Base-by-base conservation (phyloP, 2,329 filamentous ascomycete genomes). In the Pseudopithomyces chartarum region DNA sequence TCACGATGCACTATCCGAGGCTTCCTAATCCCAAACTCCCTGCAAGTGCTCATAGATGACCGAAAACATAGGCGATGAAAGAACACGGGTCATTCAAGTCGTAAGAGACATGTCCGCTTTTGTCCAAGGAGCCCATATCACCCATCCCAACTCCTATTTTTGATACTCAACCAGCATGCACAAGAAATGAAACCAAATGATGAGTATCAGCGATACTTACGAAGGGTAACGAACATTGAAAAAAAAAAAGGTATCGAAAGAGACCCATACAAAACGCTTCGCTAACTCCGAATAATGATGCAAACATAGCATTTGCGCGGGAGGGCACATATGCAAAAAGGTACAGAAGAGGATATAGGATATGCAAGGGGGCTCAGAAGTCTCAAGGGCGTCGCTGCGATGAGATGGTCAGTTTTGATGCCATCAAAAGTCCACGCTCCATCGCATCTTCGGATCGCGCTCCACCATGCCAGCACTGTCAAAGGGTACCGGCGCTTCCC, bases 361-460 rank as follows among this genome's bases (percentile, higher is more conserved):
- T 34, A 47, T 55, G 36, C 45, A 54, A 42, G 33, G 5, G 17
- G 20, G 8, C 6, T 8, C 29, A n/a, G 29, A 23, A 53, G 39
- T 26, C 7, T 6, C 36, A 22, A n/a, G 12, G 20, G 5, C 7
- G 22, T 22, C 8, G 10, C 13, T 12, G 22, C n/a, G 22, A 22
- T 22, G 34, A 51, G 32, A 40, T 32, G 19, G 23, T 44, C 19
- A 42, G 32, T 13, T 4, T 42, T n/a, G 13, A 43, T 11, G n/a
- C 15, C 15, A 7, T 62, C 52, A 80, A 52, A 79, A 75, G 55
- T 80, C 78, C 49, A 80, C 77, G 58, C 71, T 78, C 76, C 76
- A 79, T 53, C 77, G 58, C 59, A 76, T 67, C 39, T 66, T 65
- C 1, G 74, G 73, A 58, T 79, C 76, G 15, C 74, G 65, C 54